Base-by-base conservation (phyloP, 1,284 basidiomycete genomes). In the Puccinia sorghi region DNA sequence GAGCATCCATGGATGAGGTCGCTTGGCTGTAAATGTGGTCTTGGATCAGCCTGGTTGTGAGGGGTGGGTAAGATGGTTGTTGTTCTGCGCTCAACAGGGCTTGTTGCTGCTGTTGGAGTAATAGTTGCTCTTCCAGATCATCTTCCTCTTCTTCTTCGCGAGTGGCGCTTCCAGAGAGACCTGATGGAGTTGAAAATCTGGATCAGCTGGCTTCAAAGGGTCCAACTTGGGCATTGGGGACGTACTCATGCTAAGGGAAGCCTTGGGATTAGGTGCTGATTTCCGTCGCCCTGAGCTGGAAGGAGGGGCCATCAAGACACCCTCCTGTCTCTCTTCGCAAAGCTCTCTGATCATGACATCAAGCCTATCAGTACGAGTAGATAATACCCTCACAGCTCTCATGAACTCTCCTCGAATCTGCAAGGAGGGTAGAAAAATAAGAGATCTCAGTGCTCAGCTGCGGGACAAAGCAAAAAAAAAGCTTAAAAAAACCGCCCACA, bases 371-470 rank as follows among this genome's bases (percentile, higher is more conserved):
- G 81, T 78, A 17, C 74, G 81, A 17, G 81, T 80, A 17, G 81
- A 81, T 57, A 86, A 81, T 50, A 85, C 83, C 67, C 94, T 89
- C 39, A 91, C 91, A 12, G 95, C 96, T 54, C 96, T 91, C 93
- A 97, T 97, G 84, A 98, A 97, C 86, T 98, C 96, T 70, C 96
- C 96, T 11, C 96, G 93, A 83, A 99, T 96, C 93, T 95, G 81
- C n/a, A 74, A 13, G n/a, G 41, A 13, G n/a, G 39, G 15, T 43
- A 0, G 48, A 66, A 48, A 12, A 22, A 43, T 37, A 57, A 39
- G 12, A 56, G 22, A 20, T 41, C 50, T 43, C 50, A 67, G 50
- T 20, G 17, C 64, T 43, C 12, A 39, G 52, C 22, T 22, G n/a
- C 12, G 39, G 22, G 37, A n/a, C n/a, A n/a, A 22, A 50, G 72